Percentiles rank a stretch among this genome's conserved stretches.
phyloP scores from a whole-genome alignment of 129 eudicot genomes.

The Flaveria brownii region DNA sequence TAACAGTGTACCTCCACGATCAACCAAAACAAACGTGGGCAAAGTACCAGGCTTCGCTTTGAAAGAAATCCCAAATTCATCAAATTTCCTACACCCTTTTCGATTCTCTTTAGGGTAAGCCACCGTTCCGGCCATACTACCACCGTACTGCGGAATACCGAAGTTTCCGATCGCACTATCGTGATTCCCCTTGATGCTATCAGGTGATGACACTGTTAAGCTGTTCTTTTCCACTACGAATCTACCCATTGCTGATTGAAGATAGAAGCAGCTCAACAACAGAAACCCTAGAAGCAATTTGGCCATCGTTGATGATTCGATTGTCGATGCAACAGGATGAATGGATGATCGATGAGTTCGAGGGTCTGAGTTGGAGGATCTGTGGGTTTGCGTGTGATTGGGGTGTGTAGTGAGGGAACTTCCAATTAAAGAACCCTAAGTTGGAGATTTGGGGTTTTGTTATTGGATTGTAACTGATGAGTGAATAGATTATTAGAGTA shows the following conservation, averaged over 20 bases:
- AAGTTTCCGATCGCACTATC: conserved; percentile 96
- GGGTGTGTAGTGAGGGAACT: background rate
- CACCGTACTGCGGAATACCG: conserved; percentile 93
- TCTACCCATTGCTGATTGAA: conserved; percentile 39
- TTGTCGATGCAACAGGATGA: conserved; percentile 14
- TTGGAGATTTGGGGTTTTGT: conserved; percentile 14
- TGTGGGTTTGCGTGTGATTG: conserved; percentile 10
- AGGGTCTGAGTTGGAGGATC: background rate
- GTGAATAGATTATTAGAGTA: conserved; percentile 12
- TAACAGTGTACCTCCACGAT: conserved; percentile 78
- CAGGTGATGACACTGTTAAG: conserved; percentile 76
- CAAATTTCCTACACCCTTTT: conserved; percentile 69
- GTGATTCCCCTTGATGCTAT: conserved; percentile 63
- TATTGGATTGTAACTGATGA: conserved; percentile 18
- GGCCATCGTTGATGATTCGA: conserved; percentile 13
- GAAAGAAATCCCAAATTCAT: conserved; percentile 66
- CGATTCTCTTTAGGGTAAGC: conserved; percentile 76
- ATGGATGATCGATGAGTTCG: conserved; percentile 29
- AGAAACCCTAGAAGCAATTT: conserved; percentile 47
- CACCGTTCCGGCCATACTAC: conserved; percentile 92
- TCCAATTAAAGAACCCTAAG: conserved; percentile 13
- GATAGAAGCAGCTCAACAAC: conserved; percentile 30
- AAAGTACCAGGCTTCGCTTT: conserved; percentile 79
- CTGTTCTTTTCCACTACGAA: conserved; percentile 89
- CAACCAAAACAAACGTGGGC: conserved; percentile 80